These are phyloP conservation scores for Vaccinium darrowii DNA, from an alignment of 148 eudicot genomes.

Conservation along the genomic window DNA sequence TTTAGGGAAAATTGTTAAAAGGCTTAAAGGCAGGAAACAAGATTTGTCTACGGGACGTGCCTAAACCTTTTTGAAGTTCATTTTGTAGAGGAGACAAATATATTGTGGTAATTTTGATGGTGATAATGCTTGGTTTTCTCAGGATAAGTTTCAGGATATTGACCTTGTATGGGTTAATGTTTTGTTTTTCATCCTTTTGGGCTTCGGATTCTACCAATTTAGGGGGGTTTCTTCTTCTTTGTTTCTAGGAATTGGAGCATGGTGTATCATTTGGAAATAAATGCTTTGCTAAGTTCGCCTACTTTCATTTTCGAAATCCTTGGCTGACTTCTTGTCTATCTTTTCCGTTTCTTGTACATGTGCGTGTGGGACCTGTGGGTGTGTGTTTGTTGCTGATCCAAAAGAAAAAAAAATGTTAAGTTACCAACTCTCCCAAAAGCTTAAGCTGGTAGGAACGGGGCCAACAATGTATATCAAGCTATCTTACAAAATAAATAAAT, in stretches of 20 bases:
- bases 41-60: not conserved
- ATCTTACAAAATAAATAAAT: no score
- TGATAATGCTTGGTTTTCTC: not conserved
- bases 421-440: no score
- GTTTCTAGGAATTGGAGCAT: not conserved
- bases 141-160: not conserved
- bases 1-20: not conserved
- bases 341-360: no score
- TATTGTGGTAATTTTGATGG: not conserved
- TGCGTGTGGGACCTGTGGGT: no score
- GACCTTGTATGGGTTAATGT: not conserved
- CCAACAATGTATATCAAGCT: no score
- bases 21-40: conserved; percentile 5
- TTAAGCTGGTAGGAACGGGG: no score
- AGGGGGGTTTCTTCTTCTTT: not conserved
- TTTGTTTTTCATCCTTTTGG: not conserved
- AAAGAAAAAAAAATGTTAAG: no score
- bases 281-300: not conserved
- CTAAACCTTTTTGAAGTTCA: not conserved
- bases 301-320: not conserved
- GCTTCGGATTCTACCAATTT: not conserved
- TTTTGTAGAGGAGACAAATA: not conserved
- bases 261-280: not conserved
- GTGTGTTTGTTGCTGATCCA: no score
- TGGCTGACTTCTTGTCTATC: not conserved